Conservation (phyloP, 192 early-diverging fungal genomes). For the Linnemannia elongata region DNA sequence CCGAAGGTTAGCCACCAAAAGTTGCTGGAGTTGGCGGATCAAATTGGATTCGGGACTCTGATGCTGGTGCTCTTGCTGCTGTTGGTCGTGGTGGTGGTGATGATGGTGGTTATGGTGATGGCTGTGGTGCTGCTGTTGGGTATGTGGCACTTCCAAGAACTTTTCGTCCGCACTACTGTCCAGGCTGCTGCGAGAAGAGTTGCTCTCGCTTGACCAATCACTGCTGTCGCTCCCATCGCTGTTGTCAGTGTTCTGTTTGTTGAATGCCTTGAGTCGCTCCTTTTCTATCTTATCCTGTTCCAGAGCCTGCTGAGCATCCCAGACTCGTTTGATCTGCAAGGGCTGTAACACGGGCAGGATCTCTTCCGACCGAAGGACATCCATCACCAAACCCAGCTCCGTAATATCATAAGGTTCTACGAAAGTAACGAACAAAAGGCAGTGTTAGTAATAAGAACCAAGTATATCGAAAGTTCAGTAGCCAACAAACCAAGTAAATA, state of each 20-base stretch:
- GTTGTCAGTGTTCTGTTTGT: background rate
- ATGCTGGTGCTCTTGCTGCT: background rate
- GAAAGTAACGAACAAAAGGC: background rate
- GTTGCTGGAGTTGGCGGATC: constrained; percentile 46
- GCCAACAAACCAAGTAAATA: background rate
- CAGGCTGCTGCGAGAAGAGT: constrained; percentile 2
- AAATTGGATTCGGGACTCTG: constrained; percentile 23
- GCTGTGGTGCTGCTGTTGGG: background rate
- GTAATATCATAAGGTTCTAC: constrained; percentile 30
- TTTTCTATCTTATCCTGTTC: constrained; percentile 2
- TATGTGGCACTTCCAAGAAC: constrained; percentile 19
- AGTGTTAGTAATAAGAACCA: background rate
- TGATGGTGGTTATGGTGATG: background rate
- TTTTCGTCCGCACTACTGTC: background rate
- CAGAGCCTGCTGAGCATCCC: constrained; percentile 9
- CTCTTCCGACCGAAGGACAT: constrained; percentile 23
- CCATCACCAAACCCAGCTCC: constrained; percentile 18
- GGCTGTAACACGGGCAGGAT: constrained; percentile 18
- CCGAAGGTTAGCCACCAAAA: constrained; percentile 59
- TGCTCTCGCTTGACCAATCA: constrained; percentile 2
- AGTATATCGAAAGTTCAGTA: background rate
- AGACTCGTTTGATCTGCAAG: constrained; percentile 19
- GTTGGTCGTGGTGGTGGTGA: background rate
- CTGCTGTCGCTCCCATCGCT: constrained; percentile 1
- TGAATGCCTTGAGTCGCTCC: background rate